phyloP scores from a whole-genome alignment of 2,329 filamentous ascomycete species.

The Chrysoporthe deuterocubensis region DNA sequence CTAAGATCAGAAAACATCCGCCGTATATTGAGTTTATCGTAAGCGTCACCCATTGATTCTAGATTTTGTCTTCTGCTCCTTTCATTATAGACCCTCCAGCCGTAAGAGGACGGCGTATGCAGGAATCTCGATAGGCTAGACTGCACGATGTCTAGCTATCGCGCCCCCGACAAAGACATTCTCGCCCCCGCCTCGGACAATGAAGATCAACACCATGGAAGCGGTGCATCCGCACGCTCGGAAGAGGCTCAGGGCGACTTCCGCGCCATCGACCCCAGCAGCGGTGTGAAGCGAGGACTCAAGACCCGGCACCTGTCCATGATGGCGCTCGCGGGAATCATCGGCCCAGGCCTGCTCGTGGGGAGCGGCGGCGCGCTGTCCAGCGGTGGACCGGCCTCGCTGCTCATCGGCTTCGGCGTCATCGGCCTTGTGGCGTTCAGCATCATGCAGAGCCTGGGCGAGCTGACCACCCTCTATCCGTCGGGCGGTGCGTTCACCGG shows the following conservation, averaged over 20 bases:
- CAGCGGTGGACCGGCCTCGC: constrained; percentile 70
- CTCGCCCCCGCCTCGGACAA: constrained; percentile 10
- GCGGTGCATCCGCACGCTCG: constrained; percentile 24
- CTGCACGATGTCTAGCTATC: constrained; percentile 16
- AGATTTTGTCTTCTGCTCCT: background rate
- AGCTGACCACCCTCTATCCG: constrained; percentile 74
- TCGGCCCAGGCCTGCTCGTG: constrained; percentile 73
- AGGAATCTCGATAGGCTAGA: background rate
- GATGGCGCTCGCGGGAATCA: constrained; percentile 66
- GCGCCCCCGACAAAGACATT: constrained; percentile 16
- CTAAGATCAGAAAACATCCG: background rate
- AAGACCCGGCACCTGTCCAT: constrained; percentile 71
- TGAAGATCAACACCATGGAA: constrained; percentile 9
- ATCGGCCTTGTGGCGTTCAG: constrained; percentile 71
- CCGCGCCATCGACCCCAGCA: constrained; percentile 59
- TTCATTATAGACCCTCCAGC: background rate
- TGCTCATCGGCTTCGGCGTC: constrained; percentile 74
- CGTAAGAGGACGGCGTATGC: background rate
- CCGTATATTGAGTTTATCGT: too few species aligned
- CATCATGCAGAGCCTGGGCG: constrained; percentile 75
- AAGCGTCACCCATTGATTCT: background rate
- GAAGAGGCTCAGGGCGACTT: constrained; percentile 49
- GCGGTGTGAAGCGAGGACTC: constrained; percentile 69
- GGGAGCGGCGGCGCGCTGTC: constrained; percentile 72
- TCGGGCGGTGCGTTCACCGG: constrained; percentile 73